phyloP scores from a whole-genome alignment of 768 basidiomycete species.

The Lactarius sanguifluus region DNA sequence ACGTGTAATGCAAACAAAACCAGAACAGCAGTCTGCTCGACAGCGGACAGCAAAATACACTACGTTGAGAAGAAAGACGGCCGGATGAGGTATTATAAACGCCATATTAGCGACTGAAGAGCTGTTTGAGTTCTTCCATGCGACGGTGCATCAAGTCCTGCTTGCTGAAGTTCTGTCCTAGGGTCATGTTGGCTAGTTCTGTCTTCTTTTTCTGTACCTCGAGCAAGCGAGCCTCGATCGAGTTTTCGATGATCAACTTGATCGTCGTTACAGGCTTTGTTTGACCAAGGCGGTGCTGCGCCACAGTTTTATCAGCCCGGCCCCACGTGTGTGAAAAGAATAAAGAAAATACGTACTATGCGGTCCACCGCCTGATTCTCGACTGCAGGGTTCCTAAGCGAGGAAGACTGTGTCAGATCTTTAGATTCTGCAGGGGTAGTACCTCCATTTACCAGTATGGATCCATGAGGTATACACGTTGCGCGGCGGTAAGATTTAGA shows the following conservation, averaged over 20 bases:
- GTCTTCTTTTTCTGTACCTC: slow-evolving; percentile 96
- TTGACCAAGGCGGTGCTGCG: slow-evolving; percentile 93
- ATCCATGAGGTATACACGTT: slow-evolving; percentile 93
- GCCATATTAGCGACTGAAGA: slow-evolving; percentile 51
- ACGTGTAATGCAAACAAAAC: slow-evolving; percentile 4
- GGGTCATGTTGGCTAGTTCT: slow-evolving; percentile 89
- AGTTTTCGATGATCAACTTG: slow-evolving; percentile 91
- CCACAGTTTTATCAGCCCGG: slow-evolving; percentile 2
- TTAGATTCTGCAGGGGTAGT: slow-evolving; percentile 4
- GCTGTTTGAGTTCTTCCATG: slow-evolving; percentile 80
- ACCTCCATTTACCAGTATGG: slow-evolving; percentile 74
- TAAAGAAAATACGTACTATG: slow-evolving; percentile 59
- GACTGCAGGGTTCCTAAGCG: slow-evolving; percentile 85
- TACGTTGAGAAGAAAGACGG: background rate
- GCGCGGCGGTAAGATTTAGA: slow-evolving; percentile 91
- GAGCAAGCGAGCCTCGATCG: slow-evolving; percentile 89
- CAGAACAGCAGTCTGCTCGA: background rate
- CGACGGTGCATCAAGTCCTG: slow-evolving; percentile 84
- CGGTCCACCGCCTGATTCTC: slow-evolving; percentile 98
- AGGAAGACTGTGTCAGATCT: background rate
- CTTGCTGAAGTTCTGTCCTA: slow-evolving; percentile 84
- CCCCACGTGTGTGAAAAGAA: background rate
- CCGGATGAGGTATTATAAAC: slow-evolving; percentile 5
- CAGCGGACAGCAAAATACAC: slow-evolving; percentile 4
- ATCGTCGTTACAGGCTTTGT: slow-evolving; percentile 87